phyloP scores from a whole-genome alignment of 371 early-diverging fungal species.

The Apophysomyces variabilis region DNA sequence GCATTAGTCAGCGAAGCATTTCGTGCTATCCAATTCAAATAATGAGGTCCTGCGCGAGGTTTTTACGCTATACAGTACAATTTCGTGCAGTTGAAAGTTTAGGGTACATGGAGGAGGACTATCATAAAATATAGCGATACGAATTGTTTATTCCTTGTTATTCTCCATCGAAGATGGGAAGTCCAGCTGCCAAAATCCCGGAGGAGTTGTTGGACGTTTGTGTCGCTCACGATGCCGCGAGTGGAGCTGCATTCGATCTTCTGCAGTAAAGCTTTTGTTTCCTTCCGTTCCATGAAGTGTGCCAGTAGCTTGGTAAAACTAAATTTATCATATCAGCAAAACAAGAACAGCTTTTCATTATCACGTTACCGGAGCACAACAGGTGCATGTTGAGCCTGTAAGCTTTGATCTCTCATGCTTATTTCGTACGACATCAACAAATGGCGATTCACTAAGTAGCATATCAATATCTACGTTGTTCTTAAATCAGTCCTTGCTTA shows the following conservation, averaged over 20 bases:
- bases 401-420: slow-evolving; percentile 18
- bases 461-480: background rate
- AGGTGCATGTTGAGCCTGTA: slow-evolving; percentile 12
- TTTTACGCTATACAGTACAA: no score
- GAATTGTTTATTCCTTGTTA: background rate
- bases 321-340: background rate
- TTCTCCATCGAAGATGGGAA: background rate
- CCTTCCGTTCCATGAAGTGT: slow-evolving; percentile 10
- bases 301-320: slow-evolving; percentile 19
- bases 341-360: background rate
- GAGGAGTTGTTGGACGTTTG: slow-evolving; percentile 16
- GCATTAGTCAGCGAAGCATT: no score
- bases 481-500: background rate
- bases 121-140: background rate
- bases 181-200: slow-evolving; percentile 17
- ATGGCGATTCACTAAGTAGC: slow-evolving; percentile 14
- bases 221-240: slow-evolving; percentile 11
- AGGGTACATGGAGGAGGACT: no score
- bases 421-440: slow-evolving; percentile 22
- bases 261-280: slow-evolving; percentile 3
- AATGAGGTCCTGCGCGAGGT: no score
- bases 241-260: slow-evolving; percentile 13
- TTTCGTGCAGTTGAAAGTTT: no score
- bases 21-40: no score
- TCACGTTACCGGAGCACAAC: slow-evolving; percentile 16